phyloP scores from a whole-genome alignment of 108 stramenopile genomes.

The Hondaea fermentalgiana region DNA sequence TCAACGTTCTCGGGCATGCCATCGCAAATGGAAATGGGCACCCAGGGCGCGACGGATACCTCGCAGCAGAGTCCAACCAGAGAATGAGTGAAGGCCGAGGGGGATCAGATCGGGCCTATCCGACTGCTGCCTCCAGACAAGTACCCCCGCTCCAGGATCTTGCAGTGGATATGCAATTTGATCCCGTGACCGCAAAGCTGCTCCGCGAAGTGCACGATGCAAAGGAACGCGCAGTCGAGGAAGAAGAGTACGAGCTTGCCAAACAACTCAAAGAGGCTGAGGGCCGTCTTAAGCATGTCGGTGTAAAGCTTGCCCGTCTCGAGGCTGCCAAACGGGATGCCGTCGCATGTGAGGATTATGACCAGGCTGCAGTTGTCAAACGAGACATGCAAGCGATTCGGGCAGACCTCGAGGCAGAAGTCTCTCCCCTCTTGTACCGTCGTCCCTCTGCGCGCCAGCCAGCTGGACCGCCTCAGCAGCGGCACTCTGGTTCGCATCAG shows the following conservation, averaged over 20 bases:
- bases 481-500: too few species aligned
- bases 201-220: slow-evolving; percentile 32
- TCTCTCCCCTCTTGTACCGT: neutral
- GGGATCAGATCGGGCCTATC: neutral
- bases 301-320: neutral
- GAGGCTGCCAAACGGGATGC: slow-evolving; percentile 24
- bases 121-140: neutral
- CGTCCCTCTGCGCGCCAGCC: neutral
- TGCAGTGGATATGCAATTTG: slow-evolving; percentile 27
- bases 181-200: slow-evolving; percentile 21
- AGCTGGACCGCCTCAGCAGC: too few species aligned
- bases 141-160: slow-evolving; percentile 19
- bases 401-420: neutral
- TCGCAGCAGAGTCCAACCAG: neutral
- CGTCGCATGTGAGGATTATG: slow-evolving; percentile 36
- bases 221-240: slow-evolving; percentile 43
- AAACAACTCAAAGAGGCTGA: slow-evolving; percentile 45
- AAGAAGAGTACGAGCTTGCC: slow-evolving; percentile 51
- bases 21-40: neutral
- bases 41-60: neutral
- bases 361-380: slow-evolving; percentile 28
- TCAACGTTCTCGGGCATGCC: slow-evolving; percentile 26
- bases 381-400: slow-evolving; percentile 23
- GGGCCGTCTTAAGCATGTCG: neutral
- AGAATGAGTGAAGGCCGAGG: neutral